Evolutionary conservation across 108 stramenopile genomes (phyloP).

Genomic region (Epithemia pelagica): DNA sequence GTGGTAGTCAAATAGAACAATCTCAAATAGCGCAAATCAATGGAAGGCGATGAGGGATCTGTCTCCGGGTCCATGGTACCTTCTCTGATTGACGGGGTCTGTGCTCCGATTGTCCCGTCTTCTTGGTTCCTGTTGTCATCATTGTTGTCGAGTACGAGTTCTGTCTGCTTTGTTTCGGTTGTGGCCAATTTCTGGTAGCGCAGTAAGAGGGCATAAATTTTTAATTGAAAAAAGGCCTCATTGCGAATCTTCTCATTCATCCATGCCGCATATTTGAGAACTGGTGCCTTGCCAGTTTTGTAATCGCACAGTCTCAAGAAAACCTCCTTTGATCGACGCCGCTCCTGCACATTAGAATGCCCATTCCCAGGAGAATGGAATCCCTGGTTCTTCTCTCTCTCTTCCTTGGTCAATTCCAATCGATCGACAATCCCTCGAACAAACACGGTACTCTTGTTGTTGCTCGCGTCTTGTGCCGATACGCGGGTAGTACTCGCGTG

Average conservation of each 20-base stretch:
- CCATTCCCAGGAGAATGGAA: not conserved
- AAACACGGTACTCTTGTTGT: constrained; percentile 5
- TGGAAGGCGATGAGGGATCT: constrained; percentile 14
- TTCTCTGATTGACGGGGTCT: not conserved
- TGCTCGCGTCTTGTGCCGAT: not conserved
- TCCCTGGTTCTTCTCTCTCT: not conserved
- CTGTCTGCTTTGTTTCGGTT: not conserved
- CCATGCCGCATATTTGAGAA: constrained; percentile 64
- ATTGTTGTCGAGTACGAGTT: not conserved
- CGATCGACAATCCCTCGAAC: constrained; percentile 86
- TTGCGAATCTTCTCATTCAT: constrained; percentile 67
- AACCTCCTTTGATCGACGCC: constrained; percentile 10
- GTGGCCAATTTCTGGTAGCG: constrained; percentile 39
- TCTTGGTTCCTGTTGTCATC: not conserved
- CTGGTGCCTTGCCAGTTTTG: constrained; percentile 86
- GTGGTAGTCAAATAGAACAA: constrained; percentile 60
- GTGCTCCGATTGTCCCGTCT: not conserved
- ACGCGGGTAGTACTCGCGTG: constrained; percentile 12
- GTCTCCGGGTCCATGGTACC: not conserved
- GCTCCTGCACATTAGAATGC: not conserved
- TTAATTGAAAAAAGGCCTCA: constrained; percentile 79
- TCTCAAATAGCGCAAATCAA: constrained; percentile 55
- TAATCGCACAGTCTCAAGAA: constrained; percentile 71
- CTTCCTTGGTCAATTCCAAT: constrained; percentile 44
- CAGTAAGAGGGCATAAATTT: constrained; percentile 73